A percentile compares a stretch with the other conserved stretches of the same genome.
These are phyloP conservation scores for Bacterosira constricta DNA, from an alignment of 108 stramenopile species.

Conservation along the genomic window DNA sequence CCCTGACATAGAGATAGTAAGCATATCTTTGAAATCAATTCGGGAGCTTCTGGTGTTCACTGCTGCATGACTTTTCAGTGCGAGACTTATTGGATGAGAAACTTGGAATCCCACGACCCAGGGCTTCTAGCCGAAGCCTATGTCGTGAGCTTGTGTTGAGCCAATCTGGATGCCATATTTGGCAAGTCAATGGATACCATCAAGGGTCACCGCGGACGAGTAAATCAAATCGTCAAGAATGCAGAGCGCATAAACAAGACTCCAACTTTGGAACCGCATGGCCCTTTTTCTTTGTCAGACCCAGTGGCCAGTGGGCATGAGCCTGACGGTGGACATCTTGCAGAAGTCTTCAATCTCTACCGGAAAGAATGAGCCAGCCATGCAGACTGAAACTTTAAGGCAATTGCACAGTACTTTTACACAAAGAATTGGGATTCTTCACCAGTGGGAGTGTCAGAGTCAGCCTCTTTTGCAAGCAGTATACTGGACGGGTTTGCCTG, in stretches of 20 bases:
- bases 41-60: constrained; percentile 21
- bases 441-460: constrained; percentile 5
- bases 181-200: neutral
- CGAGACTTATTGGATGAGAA: constrained; percentile 51
- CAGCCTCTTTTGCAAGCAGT: neutral
- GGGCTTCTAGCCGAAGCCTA: neutral
- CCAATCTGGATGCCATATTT: constrained; percentile 15
- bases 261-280: neutral
- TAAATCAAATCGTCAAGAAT: neutral
- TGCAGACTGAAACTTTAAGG: constrained; percentile 10
- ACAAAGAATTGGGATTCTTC: constrained; percentile 14
- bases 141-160: constrained; percentile 13
- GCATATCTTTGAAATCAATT: neutral
- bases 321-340: constrained; percentile 13
- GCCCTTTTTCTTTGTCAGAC: constrained; percentile 4
- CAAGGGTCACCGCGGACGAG: neutral
- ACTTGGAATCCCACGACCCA: no score
- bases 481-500: no score
- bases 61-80: constrained; percentile 53
- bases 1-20: neutral
- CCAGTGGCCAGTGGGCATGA: constrained; percentile 25
- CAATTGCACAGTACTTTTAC: neutral
- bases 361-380: neutral
- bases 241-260: neutral
- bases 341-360: neutral